phyloP scores from a whole-genome alignment of 371 early-diverging fungal genomes.

The Syncephalis plumigaleata region DNA sequence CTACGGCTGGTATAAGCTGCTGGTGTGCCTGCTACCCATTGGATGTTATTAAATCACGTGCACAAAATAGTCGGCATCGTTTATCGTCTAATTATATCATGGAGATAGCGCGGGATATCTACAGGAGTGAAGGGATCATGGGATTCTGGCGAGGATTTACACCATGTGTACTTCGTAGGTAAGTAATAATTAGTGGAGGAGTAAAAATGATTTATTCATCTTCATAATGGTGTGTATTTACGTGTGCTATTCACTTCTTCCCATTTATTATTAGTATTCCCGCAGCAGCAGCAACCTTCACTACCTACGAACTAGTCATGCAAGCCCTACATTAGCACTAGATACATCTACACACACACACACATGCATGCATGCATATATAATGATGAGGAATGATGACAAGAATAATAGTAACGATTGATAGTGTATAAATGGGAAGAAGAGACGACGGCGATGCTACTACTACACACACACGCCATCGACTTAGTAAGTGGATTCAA shows the following conservation, averaged over 20 bases:
- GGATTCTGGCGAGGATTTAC: conserved; percentile 45
- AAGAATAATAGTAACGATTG: too few species aligned
- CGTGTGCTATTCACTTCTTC: neutral
- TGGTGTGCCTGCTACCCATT: conserved; percentile 73
- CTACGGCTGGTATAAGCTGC: conserved; percentile 55
- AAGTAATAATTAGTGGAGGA: neutral
- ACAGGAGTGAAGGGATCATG: conserved; percentile 25
- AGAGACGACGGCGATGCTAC: too few species aligned
- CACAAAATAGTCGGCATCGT: conserved; percentile 35
- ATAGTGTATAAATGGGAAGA: too few species aligned
- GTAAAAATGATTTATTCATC: neutral
- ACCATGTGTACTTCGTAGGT: conserved; percentile 13
- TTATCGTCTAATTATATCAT: conserved; percentile 37
- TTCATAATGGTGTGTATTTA: conserved; percentile 17
- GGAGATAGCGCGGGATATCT: conserved; percentile 24
- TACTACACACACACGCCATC: too few species aligned
- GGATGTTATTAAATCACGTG: conserved; percentile 64
- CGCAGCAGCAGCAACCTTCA: conserved; percentile 61
- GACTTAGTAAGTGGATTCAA: neutral
- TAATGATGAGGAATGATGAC: too few species aligned
- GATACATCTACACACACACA: too few species aligned
- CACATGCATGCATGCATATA: too few species aligned
- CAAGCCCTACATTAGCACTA: neutral
- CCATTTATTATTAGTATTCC: conserved; percentile 24
- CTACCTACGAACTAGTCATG: conserved; percentile 52